Evolutionary conservation across 345 rosid genomes (phyloP).

Genomic region (Diplotaxis tenuifolia): DNA sequence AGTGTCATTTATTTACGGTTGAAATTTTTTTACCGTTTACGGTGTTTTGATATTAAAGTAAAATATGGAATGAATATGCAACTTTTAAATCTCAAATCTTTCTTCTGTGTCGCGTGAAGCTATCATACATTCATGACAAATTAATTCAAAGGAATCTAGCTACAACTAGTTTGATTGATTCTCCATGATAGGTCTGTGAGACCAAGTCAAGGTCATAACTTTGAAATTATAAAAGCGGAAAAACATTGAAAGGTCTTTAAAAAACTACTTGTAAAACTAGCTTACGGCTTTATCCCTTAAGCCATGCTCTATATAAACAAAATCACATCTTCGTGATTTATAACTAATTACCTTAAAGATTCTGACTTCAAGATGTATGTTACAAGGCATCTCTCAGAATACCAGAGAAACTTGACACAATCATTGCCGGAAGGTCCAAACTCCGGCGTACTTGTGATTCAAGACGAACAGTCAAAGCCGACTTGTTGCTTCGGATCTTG

Average conservation of each 20-base stretch:
- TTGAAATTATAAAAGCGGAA: background rate
- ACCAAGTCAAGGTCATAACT: background rate
- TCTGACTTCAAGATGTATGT: constrained; percentile 33
- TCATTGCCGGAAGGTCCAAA: constrained; percentile 50
- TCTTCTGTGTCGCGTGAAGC: too few relatives aligned
- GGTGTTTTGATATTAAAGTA: too few relatives aligned
- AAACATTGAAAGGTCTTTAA: background rate
- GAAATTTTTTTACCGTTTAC: too few relatives aligned
- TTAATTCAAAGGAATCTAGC: too few relatives aligned
- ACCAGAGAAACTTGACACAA: constrained; percentile 32
- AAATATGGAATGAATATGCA: too few relatives aligned
- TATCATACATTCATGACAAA: too few relatives aligned
- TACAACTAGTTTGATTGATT: too few relatives aligned
- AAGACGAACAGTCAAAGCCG: constrained; percentile 51
- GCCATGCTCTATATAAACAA: background rate
- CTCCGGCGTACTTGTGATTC: constrained; percentile 51
- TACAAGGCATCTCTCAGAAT: constrained; percentile 44
- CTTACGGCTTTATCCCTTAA: background rate
- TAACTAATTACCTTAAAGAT: background rate
- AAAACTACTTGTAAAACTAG: background rate
- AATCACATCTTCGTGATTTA: background rate
- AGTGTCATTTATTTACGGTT: too few relatives aligned
- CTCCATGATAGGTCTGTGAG: background rate
- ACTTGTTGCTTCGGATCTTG: constrained; percentile 55
- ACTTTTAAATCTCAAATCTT: too few relatives aligned